A percentile compares a stretch with the other conserved stretches of the same genome.
These are phyloP conservation scores for Metschnikowia picachoensis DNA, from an alignment of 805 yeast species.

Conservation along the genomic window DNA sequence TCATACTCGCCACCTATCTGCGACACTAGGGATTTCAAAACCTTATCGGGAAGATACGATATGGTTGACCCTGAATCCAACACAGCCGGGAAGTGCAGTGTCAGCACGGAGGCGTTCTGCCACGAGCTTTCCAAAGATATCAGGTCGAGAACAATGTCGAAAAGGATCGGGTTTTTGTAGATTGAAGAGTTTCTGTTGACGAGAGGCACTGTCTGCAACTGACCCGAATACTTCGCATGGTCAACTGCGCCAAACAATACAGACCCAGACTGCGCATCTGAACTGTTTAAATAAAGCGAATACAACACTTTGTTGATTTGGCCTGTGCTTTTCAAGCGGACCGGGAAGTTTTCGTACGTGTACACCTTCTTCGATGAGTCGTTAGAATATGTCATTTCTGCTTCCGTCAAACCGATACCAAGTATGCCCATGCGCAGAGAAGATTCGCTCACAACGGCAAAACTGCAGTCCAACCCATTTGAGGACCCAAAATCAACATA, in stretches of 20 bases:
- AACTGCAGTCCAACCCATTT: slow-evolving; percentile 47
- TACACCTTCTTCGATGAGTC: background rate
- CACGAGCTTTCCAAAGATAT: slow-evolving; percentile 19
- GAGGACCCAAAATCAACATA: slow-evolving; percentile 48
- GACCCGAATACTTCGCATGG: slow-evolving; percentile 32
- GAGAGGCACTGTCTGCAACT: slow-evolving; percentile 34
- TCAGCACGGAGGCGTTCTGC: slow-evolving; percentile 6
- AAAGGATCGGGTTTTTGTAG: slow-evolving; percentile 34
- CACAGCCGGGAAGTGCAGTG: slow-evolving; percentile 8
- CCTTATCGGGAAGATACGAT: slow-evolving; percentile 41
- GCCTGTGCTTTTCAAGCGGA: slow-evolving; percentile 54
- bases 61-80: slow-evolving; percentile 55
- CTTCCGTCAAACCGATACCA: slow-evolving; percentile 65
- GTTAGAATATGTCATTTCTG: slow-evolving; percentile 60
- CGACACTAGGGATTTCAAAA: slow-evolving; percentile 18
- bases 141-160: slow-evolving; percentile 46
- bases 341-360: slow-evolving; percentile 54
- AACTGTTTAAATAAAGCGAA: slow-evolving; percentile 55
- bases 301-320: slow-evolving; percentile 52
- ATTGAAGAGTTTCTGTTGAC: slow-evolving; percentile 29
- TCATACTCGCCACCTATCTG: background rate
- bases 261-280: slow-evolving; percentile 25
- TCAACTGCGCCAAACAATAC: slow-evolving; percentile 42
- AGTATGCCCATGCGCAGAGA: slow-evolving; percentile 66
- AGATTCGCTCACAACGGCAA: slow-evolving; percentile 70